Conservation (phyloP, 768 basidiomycete genomes). For the Auriscalpium microsporum region DNA sequence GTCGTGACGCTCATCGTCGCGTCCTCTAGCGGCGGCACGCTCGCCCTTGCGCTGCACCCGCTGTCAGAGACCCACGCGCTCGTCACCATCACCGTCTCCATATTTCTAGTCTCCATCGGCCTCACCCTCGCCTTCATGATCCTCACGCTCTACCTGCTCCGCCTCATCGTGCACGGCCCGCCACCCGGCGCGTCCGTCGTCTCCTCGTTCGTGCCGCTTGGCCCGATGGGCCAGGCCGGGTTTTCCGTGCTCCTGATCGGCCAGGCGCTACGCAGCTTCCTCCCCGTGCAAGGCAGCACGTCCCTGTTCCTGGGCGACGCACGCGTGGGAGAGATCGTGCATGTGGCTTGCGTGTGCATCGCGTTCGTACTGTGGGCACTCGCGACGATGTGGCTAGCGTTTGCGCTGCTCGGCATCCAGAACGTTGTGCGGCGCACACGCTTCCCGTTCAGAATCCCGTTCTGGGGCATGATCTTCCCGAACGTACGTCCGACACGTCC, state of each 20-base stretch:
- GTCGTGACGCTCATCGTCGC: constrained; percentile 68
- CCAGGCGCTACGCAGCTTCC: constrained; percentile 31
- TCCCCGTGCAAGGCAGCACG: constrained; percentile 27
- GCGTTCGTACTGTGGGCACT: constrained; percentile 54
- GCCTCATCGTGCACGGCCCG: constrained; percentile 49
- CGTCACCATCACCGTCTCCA: constrained; percentile 43
- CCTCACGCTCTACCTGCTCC: constrained; percentile 53
- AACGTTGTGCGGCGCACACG: constrained; percentile 31
- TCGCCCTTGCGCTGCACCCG: constrained; percentile 40
- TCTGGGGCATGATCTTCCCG: constrained; percentile 68
- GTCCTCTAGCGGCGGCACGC: constrained; percentile 54
- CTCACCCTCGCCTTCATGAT: constrained; percentile 58
- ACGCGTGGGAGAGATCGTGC: constrained; percentile 31
- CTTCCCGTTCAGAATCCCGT: constrained; percentile 46
- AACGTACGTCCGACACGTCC: constrained; percentile 35
- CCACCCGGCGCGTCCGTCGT: constrained; percentile 40
- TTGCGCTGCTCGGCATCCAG: constrained; percentile 42
- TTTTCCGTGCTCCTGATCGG: constrained; percentile 51
- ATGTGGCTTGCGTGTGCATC: constrained; percentile 37
- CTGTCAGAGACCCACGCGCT: constrained; percentile 42
- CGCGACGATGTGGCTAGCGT: constrained; percentile 55
- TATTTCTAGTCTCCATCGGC: constrained; percentile 49
- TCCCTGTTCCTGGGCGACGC: constrained; percentile 29
- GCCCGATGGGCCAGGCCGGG: constrained; percentile 63
- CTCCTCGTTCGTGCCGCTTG: constrained; percentile 65